Base-by-base conservation (phyloP, 108 stramenopile species). In the Parmales sp. region DNA sequence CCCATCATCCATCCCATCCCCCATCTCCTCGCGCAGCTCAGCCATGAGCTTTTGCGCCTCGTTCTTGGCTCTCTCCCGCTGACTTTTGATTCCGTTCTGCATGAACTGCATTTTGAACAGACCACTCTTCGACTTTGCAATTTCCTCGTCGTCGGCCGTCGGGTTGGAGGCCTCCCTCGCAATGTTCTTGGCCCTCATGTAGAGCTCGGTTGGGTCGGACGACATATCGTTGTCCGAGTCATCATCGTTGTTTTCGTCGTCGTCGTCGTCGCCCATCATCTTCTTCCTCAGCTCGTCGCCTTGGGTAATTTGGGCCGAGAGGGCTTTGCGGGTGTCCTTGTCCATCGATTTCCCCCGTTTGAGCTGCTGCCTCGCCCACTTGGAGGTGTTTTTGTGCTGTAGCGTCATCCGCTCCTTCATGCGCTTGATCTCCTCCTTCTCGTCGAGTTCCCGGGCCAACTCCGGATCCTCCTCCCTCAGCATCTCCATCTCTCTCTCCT, bases 351-450 rank as follows among this genome's bases (percentile, higher is more conserved):
- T 84, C 36, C 93, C 91, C 34, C 90, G 76, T 41, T 88, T 75
- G 44, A 97, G 72, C 25, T 91, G 83, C 29, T 86, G 79, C 65
- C 88, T 87, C n/a, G 93, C 95, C 97, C 95, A 98, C 82, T 97
- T 96, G 65, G 86, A 84, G 1, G 95, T 97, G 82, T 96, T 96
- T 68, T 93, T 95, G 68, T 99, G 96, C 43, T 87, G 83, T 64
- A 96, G 76, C 38, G 88, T 95, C 94, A 96, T 96, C 18, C 96
- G 81, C 71, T 97, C 96, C 69, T 91, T 89, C 73, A 95, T 96
- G 29, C 96, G 75, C 20, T 92, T 88, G 67, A 92, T 74, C 74
- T 94, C 95, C 72, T 92, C 95, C 67, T 88, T 82, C 60, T 96
- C 95, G 64, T 87, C 77, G 64, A 86, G 67, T 54, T 91, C 89